Percentiles rank a stretch among this genome's conserved stretches.
Evolutionary conservation across 2,329 filamentous ascomycete genomes (phyloP).

Genomic region (Hypoxylon sp.): DNA sequence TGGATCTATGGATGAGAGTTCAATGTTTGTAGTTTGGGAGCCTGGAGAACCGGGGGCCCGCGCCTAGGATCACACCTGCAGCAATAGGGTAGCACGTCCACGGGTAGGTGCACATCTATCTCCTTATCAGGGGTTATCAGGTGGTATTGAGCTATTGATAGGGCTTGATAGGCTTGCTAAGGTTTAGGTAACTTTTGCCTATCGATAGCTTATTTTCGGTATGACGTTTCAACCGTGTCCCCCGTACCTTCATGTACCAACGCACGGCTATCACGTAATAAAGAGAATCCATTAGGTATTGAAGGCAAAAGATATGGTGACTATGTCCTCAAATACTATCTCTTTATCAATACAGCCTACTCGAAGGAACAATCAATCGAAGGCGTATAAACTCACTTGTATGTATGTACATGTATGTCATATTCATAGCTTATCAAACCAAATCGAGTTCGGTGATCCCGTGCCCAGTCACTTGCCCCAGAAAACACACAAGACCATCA

Average conservation of each 20-base stretch:
- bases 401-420: background rate
- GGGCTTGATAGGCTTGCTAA: conserved; percentile 2
- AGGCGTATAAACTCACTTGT: background rate
- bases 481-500: conserved; percentile 24
- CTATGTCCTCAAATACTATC: background rate
- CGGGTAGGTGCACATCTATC: background rate
- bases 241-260: background rate
- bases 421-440: background rate
- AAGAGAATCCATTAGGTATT: background rate
- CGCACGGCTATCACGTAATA: background rate
- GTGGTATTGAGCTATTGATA: conserved; percentile 12
- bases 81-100: background rate
- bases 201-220: conserved; percentile 23
- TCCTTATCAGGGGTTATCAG: conserved; percentile 24
- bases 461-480: conserved; percentile 25
- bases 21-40: conserved; percentile 11
- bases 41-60: conserved; percentile 6
- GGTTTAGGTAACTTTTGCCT: conserved; percentile 1
- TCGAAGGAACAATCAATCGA: background rate
- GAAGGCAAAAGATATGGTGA: background rate
- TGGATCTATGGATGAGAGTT: conserved; percentile 20
- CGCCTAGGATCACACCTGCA: conserved; percentile 30
- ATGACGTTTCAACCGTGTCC: conserved; percentile 20
- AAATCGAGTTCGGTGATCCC: background rate
- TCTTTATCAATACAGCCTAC: background rate